A percentile compares a stretch with the other conserved stretches of the same genome.
These are phyloP conservation scores for Annona squamosa DNA, from an alignment of 164 flowering plant genomes.

Conservation along the genomic window DNA sequence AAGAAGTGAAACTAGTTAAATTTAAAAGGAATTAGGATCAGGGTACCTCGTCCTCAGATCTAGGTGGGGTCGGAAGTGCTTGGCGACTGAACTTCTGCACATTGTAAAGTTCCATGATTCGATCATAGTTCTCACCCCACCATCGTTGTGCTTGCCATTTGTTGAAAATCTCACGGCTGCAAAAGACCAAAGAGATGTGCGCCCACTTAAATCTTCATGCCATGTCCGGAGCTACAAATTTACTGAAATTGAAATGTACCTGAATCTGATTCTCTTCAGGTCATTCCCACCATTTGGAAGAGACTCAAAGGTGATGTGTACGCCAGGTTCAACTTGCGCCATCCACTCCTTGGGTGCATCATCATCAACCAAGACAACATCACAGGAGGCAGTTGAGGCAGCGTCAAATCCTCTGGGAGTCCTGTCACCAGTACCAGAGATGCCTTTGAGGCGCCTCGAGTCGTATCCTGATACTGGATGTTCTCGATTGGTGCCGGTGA, in stretches of 20 bases:
- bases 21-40: not conserved
- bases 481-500: constrained; percentile 26
- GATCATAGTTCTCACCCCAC: constrained; percentile 98
- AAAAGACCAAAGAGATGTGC: not conserved
- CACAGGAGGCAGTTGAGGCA: constrained; percentile 37
- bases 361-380: constrained; percentile 61
- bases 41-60: constrained; percentile 86
- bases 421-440: constrained; percentile 34
- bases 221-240: not conserved
- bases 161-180: constrained; percentile 93
- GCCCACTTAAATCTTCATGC: not conserved
- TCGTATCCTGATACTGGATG: constrained; percentile 2
- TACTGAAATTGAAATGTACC: constrained; percentile 21
- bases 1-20: not conserved
- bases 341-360: constrained; percentile 90
- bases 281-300: constrained; percentile 93
- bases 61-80: constrained; percentile 74
- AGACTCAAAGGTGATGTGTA: constrained; percentile 89
- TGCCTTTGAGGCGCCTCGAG: constrained; percentile 33
- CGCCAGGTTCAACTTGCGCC: constrained; percentile 99
- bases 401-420: constrained; percentile 39
- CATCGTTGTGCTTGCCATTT: constrained; percentile 97
- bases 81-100: constrained; percentile 90
- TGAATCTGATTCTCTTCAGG: constrained; percentile 91
- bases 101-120: constrained; percentile 93